phyloP scores from a whole-genome alignment of 2,329 filamentous ascomycete species.

The Aspergillus bombycis region DNA sequence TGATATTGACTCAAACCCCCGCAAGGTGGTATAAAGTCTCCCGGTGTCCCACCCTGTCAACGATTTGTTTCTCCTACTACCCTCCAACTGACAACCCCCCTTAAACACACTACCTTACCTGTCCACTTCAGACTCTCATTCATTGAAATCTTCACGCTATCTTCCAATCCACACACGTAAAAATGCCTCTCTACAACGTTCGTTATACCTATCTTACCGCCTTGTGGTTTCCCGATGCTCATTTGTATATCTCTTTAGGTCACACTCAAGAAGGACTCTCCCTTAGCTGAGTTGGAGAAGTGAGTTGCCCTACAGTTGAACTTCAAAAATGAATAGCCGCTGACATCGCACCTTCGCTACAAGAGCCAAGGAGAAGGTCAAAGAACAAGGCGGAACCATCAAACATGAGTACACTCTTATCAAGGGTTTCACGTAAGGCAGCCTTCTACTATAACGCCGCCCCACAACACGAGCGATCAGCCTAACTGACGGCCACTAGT shows the following conservation, averaged over 20 bases:
- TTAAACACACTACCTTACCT: background rate
- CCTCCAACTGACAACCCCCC: background rate
- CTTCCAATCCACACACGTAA: conserved; percentile 12
- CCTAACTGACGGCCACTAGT: conserved; percentile 49
- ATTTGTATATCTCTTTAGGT: conserved; percentile 57
- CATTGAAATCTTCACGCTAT: background rate
- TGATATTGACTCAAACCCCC: conserved; percentile 12
- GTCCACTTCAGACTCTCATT: background rate
- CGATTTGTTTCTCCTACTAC: background rate
- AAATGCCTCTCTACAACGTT: conserved; percentile 47
- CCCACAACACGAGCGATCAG: background rate
- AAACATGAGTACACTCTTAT: conserved; percentile 81
- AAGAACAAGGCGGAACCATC: conserved; percentile 79
- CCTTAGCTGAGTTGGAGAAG: conserved; percentile 68
- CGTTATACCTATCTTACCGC: conserved; percentile 9
- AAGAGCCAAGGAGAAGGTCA: conserved; percentile 76
- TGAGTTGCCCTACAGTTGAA: conserved; percentile 43
- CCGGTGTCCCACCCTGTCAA: conserved; percentile 13
- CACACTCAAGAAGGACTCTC: conserved; percentile 73
- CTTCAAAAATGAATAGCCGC: background rate
- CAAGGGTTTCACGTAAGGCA: conserved; percentile 86
- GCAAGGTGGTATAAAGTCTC: conserved; percentile 16
- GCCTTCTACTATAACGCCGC: background rate
- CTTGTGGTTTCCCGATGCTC: background rate
- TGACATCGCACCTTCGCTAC: conserved; percentile 11